Base-by-base conservation (phyloP, 768 basidiomycete genomes). In the Russula abietina region DNA sequence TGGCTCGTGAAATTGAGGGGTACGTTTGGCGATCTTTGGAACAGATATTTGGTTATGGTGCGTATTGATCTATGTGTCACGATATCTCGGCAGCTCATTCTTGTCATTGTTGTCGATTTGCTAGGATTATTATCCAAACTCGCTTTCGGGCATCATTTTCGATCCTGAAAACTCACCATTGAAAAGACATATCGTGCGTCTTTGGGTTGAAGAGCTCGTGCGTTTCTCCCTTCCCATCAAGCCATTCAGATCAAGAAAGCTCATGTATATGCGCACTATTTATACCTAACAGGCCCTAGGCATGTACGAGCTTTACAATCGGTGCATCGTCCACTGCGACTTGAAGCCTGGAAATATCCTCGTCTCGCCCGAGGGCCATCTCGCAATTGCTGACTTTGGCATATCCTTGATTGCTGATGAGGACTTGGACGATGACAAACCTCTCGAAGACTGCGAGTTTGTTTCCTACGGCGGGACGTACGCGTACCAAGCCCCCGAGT, bases 281-380 rank as follows among this genome's bases (percentile, higher is more conserved):
- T 36, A 2, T 16, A 14, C 4, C 3, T 9, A 53, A 55, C 26
- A 68, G 68, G 14, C 61, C 16, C 19, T 60, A n/a, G 66, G 52
- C 26, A 59, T 70, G 53, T 56, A 19, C n/a, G 79, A 79, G 61
- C 69, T 80, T 7, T 70, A 78, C 33, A 59, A 70, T 1, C 73
- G 74, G 61, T 69, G 75, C 64, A 69, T 81, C 24, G 78, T 79
- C 48, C 80, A 81, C 64, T 74, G 80, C 24, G 79, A 81, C 69
- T 76, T 81, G 73, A 81, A 81, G 71, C 79, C 79, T 5, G 73
- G 74, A 68, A 74, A 73, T 26, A 64, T 73, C 50, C 62, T 67
- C 49, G 51, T 68, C 53, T 56, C 61, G 2, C 26, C 36, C 10
- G 28, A 53, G 9, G 67, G 67, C 43, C 66, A 67, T 48, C 61